Evolutionary conservation across 768 basidiomycete genomes (phyloP).

Genomic region (Bullera alba): DNA sequence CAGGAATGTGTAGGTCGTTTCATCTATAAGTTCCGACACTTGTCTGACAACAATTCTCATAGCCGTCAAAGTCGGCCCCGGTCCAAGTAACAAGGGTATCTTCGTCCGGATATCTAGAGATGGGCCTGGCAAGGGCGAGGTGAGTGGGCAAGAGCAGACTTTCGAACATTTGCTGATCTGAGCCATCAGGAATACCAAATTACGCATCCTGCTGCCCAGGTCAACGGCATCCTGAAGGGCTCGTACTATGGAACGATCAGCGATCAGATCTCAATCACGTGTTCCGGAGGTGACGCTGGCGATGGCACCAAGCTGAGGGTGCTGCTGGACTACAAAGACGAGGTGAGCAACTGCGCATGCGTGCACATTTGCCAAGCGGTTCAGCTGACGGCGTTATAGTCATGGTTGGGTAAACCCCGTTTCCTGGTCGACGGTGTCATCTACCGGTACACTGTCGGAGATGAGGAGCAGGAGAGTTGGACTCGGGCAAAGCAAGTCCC

Average conservation of each 20-base stretch:
- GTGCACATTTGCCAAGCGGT: too few species aligned
- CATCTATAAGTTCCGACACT: too few species aligned
- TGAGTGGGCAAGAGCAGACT: conserved; percentile 18
- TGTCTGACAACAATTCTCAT: not conserved
- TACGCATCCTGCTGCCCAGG: conserved; percentile 78
- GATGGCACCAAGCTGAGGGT: conserved; percentile 59
- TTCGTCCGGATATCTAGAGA: conserved; percentile 69
- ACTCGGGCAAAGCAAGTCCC: conserved; percentile 78
- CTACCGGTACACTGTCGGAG: conserved; percentile 66
- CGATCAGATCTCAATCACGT: conserved; percentile 56
- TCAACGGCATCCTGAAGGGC: conserved; percentile 87
- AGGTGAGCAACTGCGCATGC: conserved; percentile 60
- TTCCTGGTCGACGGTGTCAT: conserved; percentile 83
- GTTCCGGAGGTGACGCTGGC: conserved; percentile 57
- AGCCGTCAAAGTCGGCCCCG: conserved; percentile 53
- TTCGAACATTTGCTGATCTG: not conserved
- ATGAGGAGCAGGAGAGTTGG: conserved; percentile 47
- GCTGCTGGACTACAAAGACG: conserved; percentile 91
- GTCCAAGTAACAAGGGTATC: conserved; percentile 78
- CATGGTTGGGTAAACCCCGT: conserved; percentile 83
- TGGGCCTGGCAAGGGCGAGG: conserved; percentile 65
- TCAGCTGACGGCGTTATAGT: conserved; percentile 49
- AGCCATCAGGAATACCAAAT: conserved; percentile 63
- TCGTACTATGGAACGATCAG: conserved; percentile 73
- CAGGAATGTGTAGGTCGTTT: conserved; percentile 58